Base-by-base conservation (phyloP, 2,329 filamentous ascomycete genomes). In the Fusarium penzigii region DNA sequence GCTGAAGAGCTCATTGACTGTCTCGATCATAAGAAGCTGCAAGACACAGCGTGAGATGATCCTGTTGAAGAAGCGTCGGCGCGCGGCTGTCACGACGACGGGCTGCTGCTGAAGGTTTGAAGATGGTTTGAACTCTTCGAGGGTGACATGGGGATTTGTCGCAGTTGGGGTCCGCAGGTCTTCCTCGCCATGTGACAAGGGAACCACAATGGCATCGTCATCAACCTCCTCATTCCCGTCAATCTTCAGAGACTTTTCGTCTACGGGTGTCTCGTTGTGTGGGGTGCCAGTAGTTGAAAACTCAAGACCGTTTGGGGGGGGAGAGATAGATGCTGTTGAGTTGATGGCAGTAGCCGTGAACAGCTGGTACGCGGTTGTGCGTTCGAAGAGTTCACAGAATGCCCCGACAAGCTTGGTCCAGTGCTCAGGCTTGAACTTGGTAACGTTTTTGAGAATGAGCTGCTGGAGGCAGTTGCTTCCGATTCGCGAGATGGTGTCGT, bases 1-100 rank as follows among this genome's bases (percentile, higher is more conserved):
- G 63, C 92, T 95, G 77, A 99, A 99, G 44, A 99, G 85, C 72
- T 99, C 95, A 66, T 96, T 95, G 40, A 99, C 95, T 0, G 95
- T 99, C 72, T 99, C 95, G 64, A 99, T 99, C 92, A 99, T 99
- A 58, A 99, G 85, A 2, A 99, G 83, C 72, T 99, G 95, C 9
- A 99, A 79, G 5, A 99, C 95, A 69, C 94, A 99, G 61, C 95
- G 93, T 13, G 93, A 97, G 72, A 99, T 99, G 71, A 99, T 99
- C 62, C 93, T 90, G 75, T 99, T 99, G 81, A 99, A 99, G 78
- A 97, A 97, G 47, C 92, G 88, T 36, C 94, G 85, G 25, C 94
- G 89, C 1, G 94, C 92, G 3, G 92, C 91, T 1, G 94, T 97
- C 6, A 99, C 93, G 1, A 95, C 89, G 6, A 96, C 83, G 0